phyloP scores from a whole-genome alignment of 2,329 filamentous ascomycete genomes.

The Colletotrichum agaves region DNA sequence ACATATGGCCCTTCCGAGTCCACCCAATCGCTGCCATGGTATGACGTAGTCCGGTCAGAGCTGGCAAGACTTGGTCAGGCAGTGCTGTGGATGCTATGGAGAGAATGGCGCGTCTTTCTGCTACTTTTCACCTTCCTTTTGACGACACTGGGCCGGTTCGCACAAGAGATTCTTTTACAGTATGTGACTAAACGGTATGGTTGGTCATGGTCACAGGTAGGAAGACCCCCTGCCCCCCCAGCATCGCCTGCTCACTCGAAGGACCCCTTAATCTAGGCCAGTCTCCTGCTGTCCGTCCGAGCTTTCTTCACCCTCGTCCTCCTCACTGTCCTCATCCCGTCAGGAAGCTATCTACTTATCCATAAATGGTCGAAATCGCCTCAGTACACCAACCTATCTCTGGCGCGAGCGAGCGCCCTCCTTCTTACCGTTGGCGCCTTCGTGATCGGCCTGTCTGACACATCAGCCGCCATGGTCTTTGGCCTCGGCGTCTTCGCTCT shows the following conservation, averaged over 20 bases:
- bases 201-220: slow-evolving; percentile 37
- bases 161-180: slow-evolving; percentile 34
- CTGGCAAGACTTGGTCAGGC: not conserved
- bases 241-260: no score
- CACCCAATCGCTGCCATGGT: not conserved
- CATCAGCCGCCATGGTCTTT: not conserved
- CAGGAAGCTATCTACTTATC: no score
- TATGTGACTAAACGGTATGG: slow-evolving; percentile 35
- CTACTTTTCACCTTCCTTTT: slow-evolving; percentile 11
- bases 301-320: no score
- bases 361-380: not conserved
- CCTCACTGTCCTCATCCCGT: no score
- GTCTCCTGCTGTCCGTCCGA: no score
- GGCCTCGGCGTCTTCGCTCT: slow-evolving; percentile 28
- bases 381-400: not conserved
- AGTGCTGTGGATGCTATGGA: not conserved
- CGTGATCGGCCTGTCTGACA: not conserved
- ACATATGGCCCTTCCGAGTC: not conserved
- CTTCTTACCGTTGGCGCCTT: slow-evolving; percentile 27
- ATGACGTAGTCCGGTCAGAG: not conserved
- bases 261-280: no score
- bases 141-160: slow-evolving; percentile 28
- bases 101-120: not conserved
- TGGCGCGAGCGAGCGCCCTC: not conserved
- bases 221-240: not conserved